Evolutionary conservation across 176 grass and related monocot species (phyloP).

Genomic region (Tillandsia leiboldiana): DNA sequence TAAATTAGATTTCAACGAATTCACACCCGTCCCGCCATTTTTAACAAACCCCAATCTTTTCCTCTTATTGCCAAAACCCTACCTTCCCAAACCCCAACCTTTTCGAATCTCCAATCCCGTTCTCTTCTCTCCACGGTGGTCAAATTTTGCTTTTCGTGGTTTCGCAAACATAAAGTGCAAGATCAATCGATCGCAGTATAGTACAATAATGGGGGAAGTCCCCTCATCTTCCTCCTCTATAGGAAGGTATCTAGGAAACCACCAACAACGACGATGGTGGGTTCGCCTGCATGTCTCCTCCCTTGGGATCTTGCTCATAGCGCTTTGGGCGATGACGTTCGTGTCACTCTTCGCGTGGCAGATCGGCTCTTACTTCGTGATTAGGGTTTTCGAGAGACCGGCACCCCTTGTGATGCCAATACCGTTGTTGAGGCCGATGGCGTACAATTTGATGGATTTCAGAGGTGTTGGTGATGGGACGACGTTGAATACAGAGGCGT

Average conservation of each 20-base stretch:
- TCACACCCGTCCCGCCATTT: constrained; percentile 2
- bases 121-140: neutral
- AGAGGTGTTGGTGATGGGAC: constrained; percentile 64
- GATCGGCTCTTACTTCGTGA: constrained; percentile 33
- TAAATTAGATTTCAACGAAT: neutral
- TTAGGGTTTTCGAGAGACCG: constrained; percentile 1
- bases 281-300: constrained; percentile 33
- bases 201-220: constrained; percentile 37
- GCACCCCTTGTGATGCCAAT: constrained; percentile 14
- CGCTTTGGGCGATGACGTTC: constrained; percentile 58
- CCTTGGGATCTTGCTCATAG: constrained; percentile 40
- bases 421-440: constrained; percentile 39
- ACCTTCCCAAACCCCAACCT: neutral
- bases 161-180: constrained; percentile 22
- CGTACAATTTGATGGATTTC: constrained; percentile 73
- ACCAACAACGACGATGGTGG: constrained; percentile 29
- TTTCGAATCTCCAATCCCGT: neutral
- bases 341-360: constrained; percentile 62
- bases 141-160: neutral
- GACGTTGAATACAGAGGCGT: constrained; percentile 63
- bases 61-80: constrained; percentile 35
- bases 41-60: constrained; percentile 16
- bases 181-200: neutral
- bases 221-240: neutral
- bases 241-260: constrained; percentile 23